Evolutionary conservation across 306 rosid genomes (phyloP).

Genomic region (Herpetospermum pedunculosum): DNA sequence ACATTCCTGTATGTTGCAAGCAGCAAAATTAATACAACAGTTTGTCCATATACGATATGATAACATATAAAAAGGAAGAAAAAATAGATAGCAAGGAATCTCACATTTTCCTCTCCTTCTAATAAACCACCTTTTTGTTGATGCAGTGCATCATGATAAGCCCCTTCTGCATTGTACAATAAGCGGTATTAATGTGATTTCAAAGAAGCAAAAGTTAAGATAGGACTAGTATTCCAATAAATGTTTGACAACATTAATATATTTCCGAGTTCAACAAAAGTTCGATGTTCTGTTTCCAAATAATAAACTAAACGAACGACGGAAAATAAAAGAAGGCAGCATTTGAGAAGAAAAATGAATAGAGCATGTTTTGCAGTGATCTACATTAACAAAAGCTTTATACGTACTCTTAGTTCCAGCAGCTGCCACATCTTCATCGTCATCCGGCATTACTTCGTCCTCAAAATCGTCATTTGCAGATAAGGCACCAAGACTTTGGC

Average conservation of each 20-base stretch:
- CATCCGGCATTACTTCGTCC: constrained; percentile 46
- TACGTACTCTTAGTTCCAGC: constrained; percentile 14
- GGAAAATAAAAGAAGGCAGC: background rate
- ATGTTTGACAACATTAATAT: background rate
- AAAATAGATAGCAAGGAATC: background rate
- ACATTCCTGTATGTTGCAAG: background rate
- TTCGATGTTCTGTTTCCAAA: background rate
- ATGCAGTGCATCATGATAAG: constrained; percentile 11
- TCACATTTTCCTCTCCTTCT: constrained; percentile 51
- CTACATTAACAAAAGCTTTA: background rate
- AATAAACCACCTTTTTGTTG: constrained; percentile 17
- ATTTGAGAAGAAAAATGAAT: background rate
- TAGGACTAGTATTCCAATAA: background rate
- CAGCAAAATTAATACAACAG: background rate
- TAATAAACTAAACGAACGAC: background rate
- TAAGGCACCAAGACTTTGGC: constrained; percentile 34
- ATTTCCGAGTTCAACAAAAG: background rate
- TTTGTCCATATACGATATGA: background rate
- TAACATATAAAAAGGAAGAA: background rate
- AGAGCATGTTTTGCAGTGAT: background rate
- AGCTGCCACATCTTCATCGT: constrained; percentile 18
- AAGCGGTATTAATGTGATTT: background rate
- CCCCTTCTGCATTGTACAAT: background rate
- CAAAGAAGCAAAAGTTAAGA: background rate
- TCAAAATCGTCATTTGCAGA: constrained; percentile 69